Base-by-base conservation (phyloP, 805 yeast genomes). In the Kazachstania taianensis region DNA sequence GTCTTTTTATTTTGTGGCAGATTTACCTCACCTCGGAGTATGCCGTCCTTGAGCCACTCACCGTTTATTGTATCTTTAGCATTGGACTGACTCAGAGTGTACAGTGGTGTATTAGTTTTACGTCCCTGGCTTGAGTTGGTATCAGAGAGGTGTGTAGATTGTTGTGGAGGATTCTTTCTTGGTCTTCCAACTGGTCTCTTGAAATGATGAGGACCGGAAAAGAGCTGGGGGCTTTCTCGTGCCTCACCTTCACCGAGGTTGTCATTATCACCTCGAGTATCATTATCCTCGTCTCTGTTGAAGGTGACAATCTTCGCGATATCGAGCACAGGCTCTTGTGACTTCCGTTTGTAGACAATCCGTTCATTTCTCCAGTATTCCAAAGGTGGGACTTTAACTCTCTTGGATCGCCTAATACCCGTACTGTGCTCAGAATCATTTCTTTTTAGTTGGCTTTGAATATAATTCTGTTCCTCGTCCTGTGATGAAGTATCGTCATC, bases 281-380 rank as follows among this genome's bases (percentile, higher is more conserved):
- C 46, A 19, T 49, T 50, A 14, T 35, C 37, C 20, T 47, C 49
- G 14, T 48, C 43, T 22, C 46, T 45, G 27, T 53, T 56, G 39
- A 45, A 49, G 1, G 75, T 78, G 6, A 76, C 67, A 23, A 81
- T 74, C 43, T 72, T 74, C 37, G 70, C 68, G 19, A 80, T 68
- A 28, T 73, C 72, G 33, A 75, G 75, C 9, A 76, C 67, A 10
- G 71, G 65, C n/a, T 56, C 55, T 14, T 44, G 45, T 3, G 54
- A 42, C n/a, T 43, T 50, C 33, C 63, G 60, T 27, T 67, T 63
- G 49, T 81, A 85, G 4, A 81, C 71, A 24, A 81, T 71, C 41
- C 74, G 65, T 57, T 85, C 95, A 49, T 82, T 82, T 53, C 81
- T 72, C 96, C 96, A 85, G 53, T 69, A 81, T 3, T 84, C 87